Evolutionary conservation across 129 eudicot species (phyloP).

Genomic region (Flaveria brownii): DNA sequence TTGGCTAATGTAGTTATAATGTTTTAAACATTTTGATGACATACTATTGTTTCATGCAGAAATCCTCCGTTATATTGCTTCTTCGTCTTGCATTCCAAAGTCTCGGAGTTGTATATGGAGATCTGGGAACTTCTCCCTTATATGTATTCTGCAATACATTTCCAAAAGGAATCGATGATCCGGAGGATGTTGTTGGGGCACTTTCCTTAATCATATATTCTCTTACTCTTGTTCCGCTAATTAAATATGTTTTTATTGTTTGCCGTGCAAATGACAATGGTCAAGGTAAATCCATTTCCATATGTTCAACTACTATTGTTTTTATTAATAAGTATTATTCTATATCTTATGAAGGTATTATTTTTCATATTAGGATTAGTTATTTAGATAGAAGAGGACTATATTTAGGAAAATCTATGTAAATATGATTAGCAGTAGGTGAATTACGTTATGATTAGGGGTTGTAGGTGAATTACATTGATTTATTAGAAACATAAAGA

Average conservation of each 20-base stretch:
- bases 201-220: constrained; percentile 64
- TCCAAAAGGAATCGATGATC: constrained; percentile 42
- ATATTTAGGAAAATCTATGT: background rate
- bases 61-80: constrained; percentile 62
- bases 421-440: background rate
- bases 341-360: background rate
- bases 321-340: background rate
- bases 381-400: background rate
- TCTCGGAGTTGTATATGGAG: constrained; percentile 31
- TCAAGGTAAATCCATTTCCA: constrained; percentile 45
- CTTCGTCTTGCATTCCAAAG: constrained; percentile 76
- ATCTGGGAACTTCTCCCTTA: constrained; percentile 66
- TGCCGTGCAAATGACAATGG: constrained; percentile 67
- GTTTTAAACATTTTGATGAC: constrained; percentile 17
- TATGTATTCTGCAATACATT: constrained; percentile 59
- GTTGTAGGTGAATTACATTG: background rate
- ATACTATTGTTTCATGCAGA: constrained; percentile 45
- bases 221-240: constrained; percentile 43
- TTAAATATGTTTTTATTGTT: constrained; percentile 40
- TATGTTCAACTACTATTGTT: background rate
- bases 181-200: constrained; percentile 53
- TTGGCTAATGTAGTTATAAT: background rate
- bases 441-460: background rate
- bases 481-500: background rate
- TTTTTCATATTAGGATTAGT: background rate